These are phyloP conservation scores for Teunomyces barrocoloradensis DNA, from an alignment of 805 yeast genomes.

Conservation along the genomic window DNA sequence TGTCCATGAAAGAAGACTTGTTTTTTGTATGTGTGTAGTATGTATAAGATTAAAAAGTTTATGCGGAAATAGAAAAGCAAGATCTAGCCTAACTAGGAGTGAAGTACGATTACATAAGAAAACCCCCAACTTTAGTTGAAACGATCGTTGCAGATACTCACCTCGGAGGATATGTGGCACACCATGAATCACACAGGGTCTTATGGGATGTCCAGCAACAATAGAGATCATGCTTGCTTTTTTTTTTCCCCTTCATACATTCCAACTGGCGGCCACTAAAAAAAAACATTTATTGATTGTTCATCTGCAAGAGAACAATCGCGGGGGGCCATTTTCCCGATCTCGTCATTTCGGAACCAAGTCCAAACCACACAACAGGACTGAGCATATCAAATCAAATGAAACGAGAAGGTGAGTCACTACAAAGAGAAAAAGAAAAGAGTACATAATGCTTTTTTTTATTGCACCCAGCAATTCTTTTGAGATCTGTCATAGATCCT, in stretches of 20 bases:
- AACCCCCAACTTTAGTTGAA: background rate
- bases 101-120: background rate
- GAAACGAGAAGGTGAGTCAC: no score
- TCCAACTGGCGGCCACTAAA: background rate
- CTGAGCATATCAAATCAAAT: no score
- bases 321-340: background rate
- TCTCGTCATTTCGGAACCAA: background rate
- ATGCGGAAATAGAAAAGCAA: background rate
- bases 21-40: background rate
- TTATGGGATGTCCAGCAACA: background rate
- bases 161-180: background rate
- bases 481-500: no score
- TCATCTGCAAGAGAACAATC: background rate
- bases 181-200: background rate
- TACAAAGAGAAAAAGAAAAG: no score
- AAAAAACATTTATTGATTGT: background rate
- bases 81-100: background rate
- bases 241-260: background rate
- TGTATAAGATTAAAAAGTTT: background rate
- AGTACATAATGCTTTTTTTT: no score
- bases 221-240: background rate
- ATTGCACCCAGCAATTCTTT: no score
- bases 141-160: no score
- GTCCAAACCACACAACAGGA: no score
- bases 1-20: slow-evolving; percentile 18